A percentile compares a stretch with the other conserved stretches of the same genome.
These are phyloP conservation scores for Fistulina hepatica DNA, from an alignment of 1,284 basidiomycete species.

Conservation along the genomic window DNA sequence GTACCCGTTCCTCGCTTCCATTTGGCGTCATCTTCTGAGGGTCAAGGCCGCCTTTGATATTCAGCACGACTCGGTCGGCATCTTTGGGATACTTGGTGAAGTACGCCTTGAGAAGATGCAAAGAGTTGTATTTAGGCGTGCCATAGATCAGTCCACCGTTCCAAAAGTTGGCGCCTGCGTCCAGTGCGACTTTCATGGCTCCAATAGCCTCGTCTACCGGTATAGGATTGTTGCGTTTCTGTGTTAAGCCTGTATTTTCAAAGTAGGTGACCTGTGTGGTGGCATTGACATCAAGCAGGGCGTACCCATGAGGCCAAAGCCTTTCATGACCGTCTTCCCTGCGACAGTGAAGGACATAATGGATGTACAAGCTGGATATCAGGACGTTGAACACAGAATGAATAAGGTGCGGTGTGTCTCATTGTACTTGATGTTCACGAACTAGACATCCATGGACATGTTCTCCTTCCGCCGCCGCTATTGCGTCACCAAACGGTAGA, in stretches of 20 bases:
- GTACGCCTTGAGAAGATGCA: conserved; percentile 5
- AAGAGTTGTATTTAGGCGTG: neutral
- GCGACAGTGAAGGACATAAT: conserved; percentile 3
- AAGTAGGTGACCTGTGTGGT: neutral
- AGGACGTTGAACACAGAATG: no score
- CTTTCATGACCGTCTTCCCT: no score
- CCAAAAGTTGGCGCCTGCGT: neutral
- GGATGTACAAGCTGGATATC: no score
- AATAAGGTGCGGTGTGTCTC: no score
- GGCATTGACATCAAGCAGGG: neutral
- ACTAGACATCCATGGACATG: no score
- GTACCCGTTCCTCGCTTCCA: conserved; percentile 23
- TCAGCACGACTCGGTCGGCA: conserved; percentile 37
- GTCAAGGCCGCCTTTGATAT: conserved; percentile 22
- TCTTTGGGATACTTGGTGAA: conserved; percentile 44
- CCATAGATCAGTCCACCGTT: neutral
- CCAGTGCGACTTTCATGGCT: neutral
- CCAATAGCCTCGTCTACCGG: neutral
- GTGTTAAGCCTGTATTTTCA: neutral
- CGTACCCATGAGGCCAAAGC: neutral
- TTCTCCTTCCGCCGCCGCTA: no score
- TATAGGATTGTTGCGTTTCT: neutral
- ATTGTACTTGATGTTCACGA: no score
- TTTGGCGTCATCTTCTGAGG: neutral
- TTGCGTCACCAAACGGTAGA: no score